Base-by-base conservation (phyloP, 495 filamentous ascomycete genomes). In the Niebla homalea region DNA sequence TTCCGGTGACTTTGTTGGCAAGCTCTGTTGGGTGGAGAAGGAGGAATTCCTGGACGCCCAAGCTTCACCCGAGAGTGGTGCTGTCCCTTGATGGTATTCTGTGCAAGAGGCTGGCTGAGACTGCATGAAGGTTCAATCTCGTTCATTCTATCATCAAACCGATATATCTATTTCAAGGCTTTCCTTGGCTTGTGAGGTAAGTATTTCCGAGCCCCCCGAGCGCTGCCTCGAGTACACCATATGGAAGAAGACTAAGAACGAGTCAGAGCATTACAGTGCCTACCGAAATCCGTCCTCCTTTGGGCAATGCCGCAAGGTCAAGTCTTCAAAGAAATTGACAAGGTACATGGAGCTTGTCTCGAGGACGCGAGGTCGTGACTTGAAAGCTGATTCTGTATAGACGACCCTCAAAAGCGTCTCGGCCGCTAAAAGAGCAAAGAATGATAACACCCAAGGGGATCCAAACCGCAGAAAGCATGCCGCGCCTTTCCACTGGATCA, bases 401-500 rank as follows among this genome's bases (percentile, higher is more conserved):
- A 36, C 16, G 16, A 15, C 20, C 1, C 20, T 42, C n/a, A 18
- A n/a, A 14, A 18, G 38, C 21, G 36, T 52, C 40, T 2, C 22
- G 7, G 16, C 29, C 11, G 49, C 25, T 8, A 50, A 50, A 36
- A 36, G 15, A 14, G 48, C 21, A 18, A 50, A 50, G 25, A 22
- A 21, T 5, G 12, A 19, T 15, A 12, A 8, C 23, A 39, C 16
- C 19, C 19, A 20, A 19, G 35, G 39, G 8, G 48, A 43, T 16
- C 18, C 11, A 4, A 14, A n/a, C 16, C 16, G 7, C 16, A 23
- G 15, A 5, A 39, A 4, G 5, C 32, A 26, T 3, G 32, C 36
- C 10, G 39, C 62, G 0, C 21, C 64, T 29, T 64, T 66, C 49
- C 56, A 41, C 16, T 48, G 61, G 35, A 39, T 64, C 16, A 38